Evolutionary conservation across 1,284 basidiomycete species (phyloP).

Genomic region (Marasmius tenuissimus): DNA sequence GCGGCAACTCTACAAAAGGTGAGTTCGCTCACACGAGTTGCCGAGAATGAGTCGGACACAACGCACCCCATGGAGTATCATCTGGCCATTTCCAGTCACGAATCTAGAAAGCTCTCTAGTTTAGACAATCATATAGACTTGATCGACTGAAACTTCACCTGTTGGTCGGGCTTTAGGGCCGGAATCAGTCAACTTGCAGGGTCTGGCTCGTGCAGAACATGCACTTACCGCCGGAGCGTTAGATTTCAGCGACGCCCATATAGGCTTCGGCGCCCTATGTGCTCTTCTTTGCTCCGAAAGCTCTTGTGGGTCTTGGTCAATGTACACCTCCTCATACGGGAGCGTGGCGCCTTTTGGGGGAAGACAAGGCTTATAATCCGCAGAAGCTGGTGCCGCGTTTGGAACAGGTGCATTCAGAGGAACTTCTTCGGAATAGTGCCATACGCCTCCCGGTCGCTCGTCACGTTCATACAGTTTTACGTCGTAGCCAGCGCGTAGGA

Average conservation of each 20-base stretch:
- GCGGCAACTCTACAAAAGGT: slow-evolving; percentile 18
- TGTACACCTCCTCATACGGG: slow-evolving; percentile 32
- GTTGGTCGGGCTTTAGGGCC: slow-evolving; percentile 2
- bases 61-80: slow-evolving; percentile 16
- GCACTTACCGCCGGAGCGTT: slow-evolving; percentile 39
- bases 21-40: neutral
- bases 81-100: slow-evolving; percentile 21
- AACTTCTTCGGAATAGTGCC: slow-evolving; percentile 42
- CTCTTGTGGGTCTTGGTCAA: slow-evolving; percentile 20
- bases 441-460: slow-evolving; percentile 39
- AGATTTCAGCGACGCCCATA: slow-evolving; percentile 40
- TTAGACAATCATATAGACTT: too few relatives aligned
- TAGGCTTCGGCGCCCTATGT: slow-evolving; percentile 39
- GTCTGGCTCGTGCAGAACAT: slow-evolving; percentile 8
- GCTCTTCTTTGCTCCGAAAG: slow-evolving; percentile 17
- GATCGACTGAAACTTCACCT: neutral
- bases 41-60: neutral
- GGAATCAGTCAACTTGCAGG: neutral
- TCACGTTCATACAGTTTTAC: slow-evolving; percentile 47
- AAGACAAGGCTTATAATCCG: slow-evolving; percentile 38
- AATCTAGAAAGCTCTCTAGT: slow-evolving; percentile 2
- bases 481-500: slow-evolving; percentile 32
- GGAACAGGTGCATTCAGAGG: slow-evolving; percentile 39
- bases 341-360: slow-evolving; percentile 30
- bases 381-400: slow-evolving; percentile 34